These are phyloP conservation scores for Ambrosia trifida DNA, from an alignment of 129 eudicot genomes.

Conservation along the genomic window DNA sequence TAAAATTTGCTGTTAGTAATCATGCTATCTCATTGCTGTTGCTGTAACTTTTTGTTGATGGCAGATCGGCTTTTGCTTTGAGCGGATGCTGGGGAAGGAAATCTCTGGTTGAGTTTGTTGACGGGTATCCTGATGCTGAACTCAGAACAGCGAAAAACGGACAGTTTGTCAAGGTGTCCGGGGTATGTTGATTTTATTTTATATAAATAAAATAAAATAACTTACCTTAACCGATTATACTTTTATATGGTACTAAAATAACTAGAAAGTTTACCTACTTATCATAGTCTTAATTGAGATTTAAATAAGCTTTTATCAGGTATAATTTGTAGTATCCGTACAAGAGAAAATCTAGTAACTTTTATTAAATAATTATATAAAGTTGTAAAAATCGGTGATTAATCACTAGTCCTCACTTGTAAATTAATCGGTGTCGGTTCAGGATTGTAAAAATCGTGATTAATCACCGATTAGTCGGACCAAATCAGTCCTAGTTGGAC, in stretches of 20 bases:
- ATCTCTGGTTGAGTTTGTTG: slow-evolving; percentile 51
- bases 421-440: too few species aligned
- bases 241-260: neutral
- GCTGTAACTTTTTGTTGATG: slow-evolving; percentile 32
- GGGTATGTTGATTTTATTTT: slow-evolving; percentile 49
- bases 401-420: too few species aligned
- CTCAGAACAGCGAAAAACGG: slow-evolving; percentile 72
- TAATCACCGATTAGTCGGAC: too few species aligned
- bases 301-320: neutral
- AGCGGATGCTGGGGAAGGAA: slow-evolving; percentile 56
- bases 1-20: too few species aligned
- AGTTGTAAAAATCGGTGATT: too few species aligned
- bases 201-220: neutral
- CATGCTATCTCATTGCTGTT: slow-evolving; percentile 39
- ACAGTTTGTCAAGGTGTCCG: slow-evolving; percentile 71
- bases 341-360: neutral
- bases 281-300: neutral
- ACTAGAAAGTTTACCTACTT: slow-evolving; percentile 1
- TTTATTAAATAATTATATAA: neutral
- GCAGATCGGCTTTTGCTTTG: slow-evolving; percentile 48
- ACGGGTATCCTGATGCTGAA: slow-evolving; percentile 65
- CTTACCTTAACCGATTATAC: neutral
- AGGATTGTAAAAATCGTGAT: too few species aligned
- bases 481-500: too few species aligned
- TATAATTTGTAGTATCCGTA: neutral